Evolutionary conservation across 306 rosid species (phyloP).

Genomic region (Cucurbita maxima): DNA sequence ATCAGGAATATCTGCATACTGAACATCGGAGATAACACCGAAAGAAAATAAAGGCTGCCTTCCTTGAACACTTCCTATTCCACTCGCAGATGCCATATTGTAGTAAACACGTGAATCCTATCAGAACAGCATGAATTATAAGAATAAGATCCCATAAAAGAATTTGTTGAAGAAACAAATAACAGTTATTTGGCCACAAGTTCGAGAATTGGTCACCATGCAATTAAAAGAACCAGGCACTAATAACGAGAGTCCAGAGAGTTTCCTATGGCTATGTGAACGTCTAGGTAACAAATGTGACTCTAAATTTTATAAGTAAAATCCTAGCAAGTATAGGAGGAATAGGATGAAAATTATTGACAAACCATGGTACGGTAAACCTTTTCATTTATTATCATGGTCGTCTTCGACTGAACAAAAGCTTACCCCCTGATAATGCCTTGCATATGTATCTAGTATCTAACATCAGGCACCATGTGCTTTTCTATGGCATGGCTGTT

Average conservation of each 20-base stretch:
- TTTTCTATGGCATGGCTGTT: neutral
- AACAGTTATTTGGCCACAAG: neutral
- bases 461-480: neutral
- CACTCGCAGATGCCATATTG: conserved; percentile 40
- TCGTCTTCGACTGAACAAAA: neutral
- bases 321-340: neutral
- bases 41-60: conserved; percentile 61
- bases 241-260: neutral
- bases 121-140: neutral
- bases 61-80: conserved; percentile 11
- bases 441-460: neutral
- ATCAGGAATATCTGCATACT: conserved; percentile 76
- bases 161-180: neutral
- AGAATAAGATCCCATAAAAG: neutral
- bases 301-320: neutral
- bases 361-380: neutral
- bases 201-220: neutral
- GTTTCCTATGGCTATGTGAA: neutral
- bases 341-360: neutral
- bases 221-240: neutral
- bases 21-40: conserved; percentile 84
- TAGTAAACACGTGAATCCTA: conserved; percentile 28
- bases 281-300: neutral
- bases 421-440: neutral
- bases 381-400: neutral